phyloP scores from a whole-genome alignment of 257 asterid genomes.

The Sherardia arvensis region DNA sequence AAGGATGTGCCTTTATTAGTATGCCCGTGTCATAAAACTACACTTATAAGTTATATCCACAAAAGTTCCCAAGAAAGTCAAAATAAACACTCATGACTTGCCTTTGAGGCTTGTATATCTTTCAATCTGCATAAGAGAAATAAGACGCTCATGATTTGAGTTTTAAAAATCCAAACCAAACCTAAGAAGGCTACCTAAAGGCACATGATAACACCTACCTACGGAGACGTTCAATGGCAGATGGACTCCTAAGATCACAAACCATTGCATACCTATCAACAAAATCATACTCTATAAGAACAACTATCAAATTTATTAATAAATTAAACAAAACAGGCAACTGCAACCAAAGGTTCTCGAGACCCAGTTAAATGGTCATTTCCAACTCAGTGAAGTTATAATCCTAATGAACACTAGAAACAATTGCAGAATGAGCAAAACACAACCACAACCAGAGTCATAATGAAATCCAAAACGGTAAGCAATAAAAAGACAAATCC shows the following conservation, averaged over 20 bases:
- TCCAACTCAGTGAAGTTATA: not conserved
- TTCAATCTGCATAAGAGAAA: constrained; percentile 50
- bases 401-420: not conserved
- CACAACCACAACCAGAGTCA: too few species aligned
- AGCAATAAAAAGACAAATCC: too few species aligned
- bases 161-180: constrained; percentile 2
- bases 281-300: not conserved
- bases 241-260: constrained; percentile 59
- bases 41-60: not conserved
- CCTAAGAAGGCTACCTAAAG: not conserved
- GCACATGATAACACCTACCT: constrained; percentile 35
- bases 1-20: not conserved
- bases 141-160: constrained; percentile 6
- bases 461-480: too few species aligned
- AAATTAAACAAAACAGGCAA: not conserved
- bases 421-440: not conserved
- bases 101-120: constrained; percentile 76
- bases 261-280: constrained; percentile 63
- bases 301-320: not conserved
- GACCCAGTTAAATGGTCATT: not conserved
- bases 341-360: not conserved
- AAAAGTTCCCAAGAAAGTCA: not conserved
- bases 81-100: constrained; percentile 24
- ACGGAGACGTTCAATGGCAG: constrained; percentile 73
- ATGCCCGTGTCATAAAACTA: not conserved